Conservation (phyloP, 1,284 basidiomycete genomes). For the Heterobasidion annosum region DNA sequence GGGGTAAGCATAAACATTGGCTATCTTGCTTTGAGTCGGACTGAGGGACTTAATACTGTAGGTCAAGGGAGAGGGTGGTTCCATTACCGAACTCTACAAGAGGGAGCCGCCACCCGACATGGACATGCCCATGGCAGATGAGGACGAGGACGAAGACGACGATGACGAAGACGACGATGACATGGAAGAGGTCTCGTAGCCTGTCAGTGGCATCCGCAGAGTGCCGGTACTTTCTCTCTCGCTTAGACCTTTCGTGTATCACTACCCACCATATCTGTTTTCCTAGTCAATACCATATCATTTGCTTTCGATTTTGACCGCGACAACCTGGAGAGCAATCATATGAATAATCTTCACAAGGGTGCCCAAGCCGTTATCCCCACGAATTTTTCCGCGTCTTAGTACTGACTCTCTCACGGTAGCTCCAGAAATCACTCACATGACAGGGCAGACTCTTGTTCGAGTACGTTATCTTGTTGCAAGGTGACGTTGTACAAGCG, state of each 20-base stretch:
- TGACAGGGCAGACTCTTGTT: no score
- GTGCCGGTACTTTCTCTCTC: not conserved
- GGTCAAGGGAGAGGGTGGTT: conserved; percentile 51
- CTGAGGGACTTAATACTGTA: conserved; percentile 12
- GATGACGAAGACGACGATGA: conserved; percentile 33
- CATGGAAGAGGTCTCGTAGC: conserved; percentile 34
- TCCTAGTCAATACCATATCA: not conserved
- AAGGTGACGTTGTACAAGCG: no score
- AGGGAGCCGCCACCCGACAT: conserved; percentile 12
- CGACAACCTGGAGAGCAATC: not conserved
- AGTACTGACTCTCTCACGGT: no score
- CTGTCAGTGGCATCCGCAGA: not conserved
- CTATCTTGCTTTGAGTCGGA: not conserved
- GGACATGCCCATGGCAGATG: conserved; percentile 25
- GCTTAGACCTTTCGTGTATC: not conserved
- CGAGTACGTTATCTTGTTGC: no score
- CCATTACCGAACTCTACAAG: conserved; percentile 20
- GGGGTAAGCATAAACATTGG: conserved; percentile 30
- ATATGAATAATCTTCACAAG: not conserved
- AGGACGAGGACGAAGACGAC: conserved; percentile 28
- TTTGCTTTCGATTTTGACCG: not conserved
- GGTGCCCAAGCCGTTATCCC: not conserved
- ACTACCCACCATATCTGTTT: not conserved
- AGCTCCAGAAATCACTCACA: no score
- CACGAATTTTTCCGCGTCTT: no score